Percentiles rank a stretch among this genome's conserved stretches.
Conservation (phyloP, 148 eudicot species). For the Rhododendron griersonianum region DNA sequence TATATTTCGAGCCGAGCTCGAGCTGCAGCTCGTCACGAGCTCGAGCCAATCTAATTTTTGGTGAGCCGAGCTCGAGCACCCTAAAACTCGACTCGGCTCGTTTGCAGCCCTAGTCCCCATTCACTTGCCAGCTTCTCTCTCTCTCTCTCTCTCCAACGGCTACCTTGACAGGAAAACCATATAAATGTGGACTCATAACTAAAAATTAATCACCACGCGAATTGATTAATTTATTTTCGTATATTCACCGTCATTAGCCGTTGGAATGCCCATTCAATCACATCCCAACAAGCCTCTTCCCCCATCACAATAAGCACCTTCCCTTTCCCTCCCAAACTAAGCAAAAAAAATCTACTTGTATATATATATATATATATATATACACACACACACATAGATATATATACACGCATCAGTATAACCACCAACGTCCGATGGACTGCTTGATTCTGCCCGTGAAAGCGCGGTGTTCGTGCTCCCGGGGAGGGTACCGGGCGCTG, state of each 20-base stretch:
- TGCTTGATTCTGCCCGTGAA: slow-evolving; percentile 39
- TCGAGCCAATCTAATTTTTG: too few species aligned
- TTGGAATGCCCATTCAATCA: neutral
- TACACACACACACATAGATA: neutral
- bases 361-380: too few species aligned
- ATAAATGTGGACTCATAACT: neutral
- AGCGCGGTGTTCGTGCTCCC: slow-evolving; percentile 35
- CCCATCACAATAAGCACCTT: neutral
- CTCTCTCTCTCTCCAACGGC: neutral
- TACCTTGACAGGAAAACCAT: neutral
- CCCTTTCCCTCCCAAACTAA: neutral
- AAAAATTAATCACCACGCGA: neutral
- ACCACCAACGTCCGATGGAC: slow-evolving; percentile 18
- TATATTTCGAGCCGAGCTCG: too few species aligned
- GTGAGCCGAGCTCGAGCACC: too few species aligned
- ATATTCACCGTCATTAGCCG: neutral
- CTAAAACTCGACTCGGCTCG: too few species aligned
- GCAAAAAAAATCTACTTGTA: neutral
- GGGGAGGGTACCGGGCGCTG: slow-evolving; percentile 25
- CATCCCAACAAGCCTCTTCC: neutral
- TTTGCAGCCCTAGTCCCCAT: too few species aligned
- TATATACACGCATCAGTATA: neutral
- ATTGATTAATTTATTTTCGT: neutral
- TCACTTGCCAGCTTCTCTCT: neutral
- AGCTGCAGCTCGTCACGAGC: too few species aligned